These are phyloP conservation scores for Exidia glandulosa DNA, from an alignment of 768 basidiomycete genomes.

Conservation along the genomic window DNA sequence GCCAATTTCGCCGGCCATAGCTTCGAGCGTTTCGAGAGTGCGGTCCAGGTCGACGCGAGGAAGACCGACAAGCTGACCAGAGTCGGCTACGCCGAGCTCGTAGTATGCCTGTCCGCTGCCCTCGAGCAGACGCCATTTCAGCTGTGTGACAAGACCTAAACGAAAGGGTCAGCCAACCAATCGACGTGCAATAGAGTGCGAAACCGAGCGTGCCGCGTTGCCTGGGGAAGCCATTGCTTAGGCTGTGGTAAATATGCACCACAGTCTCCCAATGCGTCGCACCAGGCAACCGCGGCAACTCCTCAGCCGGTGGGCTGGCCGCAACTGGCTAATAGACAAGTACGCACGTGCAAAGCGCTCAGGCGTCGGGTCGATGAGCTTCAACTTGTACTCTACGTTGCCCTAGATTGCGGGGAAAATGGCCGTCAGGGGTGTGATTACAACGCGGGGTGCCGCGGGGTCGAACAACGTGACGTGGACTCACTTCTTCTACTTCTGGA, in stretches of 20 bases:
- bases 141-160: slow-evolving; percentile 67
- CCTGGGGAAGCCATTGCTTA: not conserved
- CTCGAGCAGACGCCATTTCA: slow-evolving; percentile 88
- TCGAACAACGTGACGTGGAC: slow-evolving; percentile 2
- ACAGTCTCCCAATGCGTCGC: too few species aligned
- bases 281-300: too few species aligned
- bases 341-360: slow-evolving; percentile 52
- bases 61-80: slow-evolving; percentile 78
- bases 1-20: slow-evolving; percentile 91
- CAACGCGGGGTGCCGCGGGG: not conserved
- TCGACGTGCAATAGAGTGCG: not conserved
- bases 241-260: too few species aligned
- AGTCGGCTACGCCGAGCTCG: slow-evolving; percentile 76
- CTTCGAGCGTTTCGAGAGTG: slow-evolving; percentile 77
- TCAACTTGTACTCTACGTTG: slow-evolving; percentile 91
- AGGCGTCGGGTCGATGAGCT: slow-evolving; percentile 67
- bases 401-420: too few species aligned
- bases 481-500: slow-evolving; percentile 61
- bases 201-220: not conserved
- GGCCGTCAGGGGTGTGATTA: too few species aligned
- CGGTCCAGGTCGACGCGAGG: slow-evolving; percentile 60
- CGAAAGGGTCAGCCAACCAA: slow-evolving; percentile 16
- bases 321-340: too few species aligned
- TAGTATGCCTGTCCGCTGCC: slow-evolving; percentile 79
- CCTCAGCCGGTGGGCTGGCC: too few species aligned